These are phyloP conservation scores for Candida sanyaensis DNA, from an alignment of 1,139 yeast species.

Conservation along the genomic window DNA sequence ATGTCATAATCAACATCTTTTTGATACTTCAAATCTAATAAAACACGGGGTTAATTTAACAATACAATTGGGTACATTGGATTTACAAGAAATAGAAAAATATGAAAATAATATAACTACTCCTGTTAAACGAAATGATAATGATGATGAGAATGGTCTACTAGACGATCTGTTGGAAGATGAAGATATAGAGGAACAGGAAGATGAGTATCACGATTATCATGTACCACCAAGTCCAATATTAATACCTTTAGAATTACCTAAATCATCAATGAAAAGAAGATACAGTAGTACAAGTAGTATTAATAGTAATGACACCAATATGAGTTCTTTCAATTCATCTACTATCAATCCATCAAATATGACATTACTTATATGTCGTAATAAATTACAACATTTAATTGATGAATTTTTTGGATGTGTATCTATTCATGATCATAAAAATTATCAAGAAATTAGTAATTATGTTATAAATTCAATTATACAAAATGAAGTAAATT, in stretches of 20 bases:
- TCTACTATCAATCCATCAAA: not conserved
- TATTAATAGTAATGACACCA: not conserved
- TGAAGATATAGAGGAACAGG: slow-evolving; percentile 4
- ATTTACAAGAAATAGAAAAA: slow-evolving; percentile 5
- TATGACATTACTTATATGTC: slow-evolving; percentile 8
- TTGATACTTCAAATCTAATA: slow-evolving; percentile 14
- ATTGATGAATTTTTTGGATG: slow-evolving; percentile 14
- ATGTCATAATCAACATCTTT: slow-evolving; percentile 14
- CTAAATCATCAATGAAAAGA: slow-evolving; percentile 13
- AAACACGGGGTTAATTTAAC: slow-evolving; percentile 15
- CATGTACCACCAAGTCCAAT: slow-evolving; percentile 16
- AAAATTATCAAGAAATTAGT: slow-evolving; percentile 9
- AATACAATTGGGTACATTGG: slow-evolving; percentile 9
- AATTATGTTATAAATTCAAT: slow-evolving; percentile 16
- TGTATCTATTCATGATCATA: slow-evolving; percentile 10
- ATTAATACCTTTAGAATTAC: slow-evolving; percentile 10
- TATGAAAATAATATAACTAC: slow-evolving; percentile 1
- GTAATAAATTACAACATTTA: slow-evolving; percentile 11
- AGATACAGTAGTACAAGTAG: slow-evolving; percentile 2
- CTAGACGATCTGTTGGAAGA: slow-evolving; percentile 1
- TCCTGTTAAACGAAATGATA: not conserved
- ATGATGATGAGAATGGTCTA: too few relatives aligned
- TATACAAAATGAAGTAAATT: slow-evolving; percentile 16
- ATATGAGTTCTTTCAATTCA: not conserved
- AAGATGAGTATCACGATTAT: slow-evolving; percentile 7